Evolutionary conservation across 768 basidiomycete genomes (phyloP), one percentile per base, ranked within the genome.

Genomic region (Dioszegia hungarica): DNA sequence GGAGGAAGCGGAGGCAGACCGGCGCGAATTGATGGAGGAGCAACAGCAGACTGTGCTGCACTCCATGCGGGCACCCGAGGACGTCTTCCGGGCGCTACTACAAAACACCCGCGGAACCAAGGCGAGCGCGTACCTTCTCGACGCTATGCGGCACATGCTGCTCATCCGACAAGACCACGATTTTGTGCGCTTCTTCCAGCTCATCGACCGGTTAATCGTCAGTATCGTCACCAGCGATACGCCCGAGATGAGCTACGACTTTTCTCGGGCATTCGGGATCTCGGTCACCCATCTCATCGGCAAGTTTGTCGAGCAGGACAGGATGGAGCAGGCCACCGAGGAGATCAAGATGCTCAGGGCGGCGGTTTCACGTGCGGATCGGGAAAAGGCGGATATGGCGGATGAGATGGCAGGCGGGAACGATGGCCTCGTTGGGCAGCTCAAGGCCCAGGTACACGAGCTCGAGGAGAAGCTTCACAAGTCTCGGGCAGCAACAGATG

Each of bases 141-240:
- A 90, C n/a, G 87, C 91, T 76, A 83, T 98, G 82, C 90, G 91
- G 70, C 92, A 97, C 76, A 75, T 99, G 55, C 80, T 97, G 19
- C 83, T 98, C 63, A 88, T 98, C 63, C 84, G 87, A 52, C 90
- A 97, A 63, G 89, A 87, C 5, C 86, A 86, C 33, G 81, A 85
- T 25, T 83, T 90, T 77, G 84, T 85, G 39, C 88, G 90, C 62
- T 89, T 93, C 73, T 97, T 88, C 75, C 90, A 90, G 74, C 82
- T 99, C 34, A 81, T 99, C 62, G 90, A 97, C 73, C 85, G 87
- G 6, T 80, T 97, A 41, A 83, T 98, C 41, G 85, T 89, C 43
- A 87, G 92, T 70, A 84, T 98, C 57, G 91, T 98, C 5, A 83
- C 94, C 77, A 91, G 93, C 76, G 88, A 90, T 75, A 91, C 92